A percentile compares a stretch with the other conserved stretches of the same genome.
These are phyloP conservation scores for Nemania diffusa DNA, from an alignment of 2,329 filamentous ascomycete genomes.

Conservation along the genomic window DNA sequence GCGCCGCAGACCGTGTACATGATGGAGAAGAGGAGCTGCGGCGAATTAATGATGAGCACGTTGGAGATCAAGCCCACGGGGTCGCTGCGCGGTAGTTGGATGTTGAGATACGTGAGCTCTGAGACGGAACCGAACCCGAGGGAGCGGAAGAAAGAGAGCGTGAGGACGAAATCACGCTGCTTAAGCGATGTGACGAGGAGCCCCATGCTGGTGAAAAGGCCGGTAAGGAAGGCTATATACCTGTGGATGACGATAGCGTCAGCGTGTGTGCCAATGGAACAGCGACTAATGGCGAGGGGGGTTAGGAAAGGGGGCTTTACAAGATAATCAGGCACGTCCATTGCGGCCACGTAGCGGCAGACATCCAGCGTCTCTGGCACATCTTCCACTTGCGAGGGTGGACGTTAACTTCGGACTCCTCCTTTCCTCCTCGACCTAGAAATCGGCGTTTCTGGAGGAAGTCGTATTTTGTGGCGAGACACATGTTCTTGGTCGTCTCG, in stretches of 20 bases:
- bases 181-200: constrained; percentile 31
- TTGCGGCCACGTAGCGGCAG: constrained; percentile 22
- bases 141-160: constrained; percentile 40
- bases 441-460: constrained; percentile 13
- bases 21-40: constrained; percentile 59
- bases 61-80: constrained; percentile 48
- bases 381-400: constrained; percentile 30
- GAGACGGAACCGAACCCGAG: constrained; percentile 48
- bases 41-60: constrained; percentile 57
- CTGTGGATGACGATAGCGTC: constrained; percentile 20
- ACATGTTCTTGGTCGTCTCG: constrained; percentile 41
- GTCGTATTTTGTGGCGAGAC: constrained; percentile 41
- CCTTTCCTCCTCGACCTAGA: neutral
- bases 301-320: constrained; percentile 7
- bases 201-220: constrained; percentile 29
- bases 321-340: constrained; percentile 25
- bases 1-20: constrained; percentile 58
- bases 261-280: neutral
- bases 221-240: constrained; percentile 29
- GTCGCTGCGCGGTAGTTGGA: constrained; percentile 43
- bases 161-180: constrained; percentile 34
- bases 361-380: constrained; percentile 33
- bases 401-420: neutral
- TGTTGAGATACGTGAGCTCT: constrained; percentile 44
- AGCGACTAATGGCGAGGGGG: neutral